These are phyloP conservation scores for Austropuccinia psidii DNA, from an alignment of 1,284 basidiomycete genomes.

Conservation along the genomic window DNA sequence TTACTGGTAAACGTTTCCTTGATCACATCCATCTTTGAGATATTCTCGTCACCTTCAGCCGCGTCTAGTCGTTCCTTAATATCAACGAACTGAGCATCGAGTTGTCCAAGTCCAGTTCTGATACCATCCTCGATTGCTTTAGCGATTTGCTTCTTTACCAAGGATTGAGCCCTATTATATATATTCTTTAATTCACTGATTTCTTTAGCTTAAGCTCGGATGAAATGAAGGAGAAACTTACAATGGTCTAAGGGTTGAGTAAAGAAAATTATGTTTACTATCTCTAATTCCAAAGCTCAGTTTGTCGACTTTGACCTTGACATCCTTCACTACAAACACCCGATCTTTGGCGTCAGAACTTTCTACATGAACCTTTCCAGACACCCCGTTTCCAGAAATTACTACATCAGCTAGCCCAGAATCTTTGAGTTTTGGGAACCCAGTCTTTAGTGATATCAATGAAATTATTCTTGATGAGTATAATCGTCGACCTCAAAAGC, in stretches of 20 bases:
- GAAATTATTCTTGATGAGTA: slow-evolving; percentile 30
- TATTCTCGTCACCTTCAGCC: slow-evolving; percentile 27
- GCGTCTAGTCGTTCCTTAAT: slow-evolving; percentile 27
- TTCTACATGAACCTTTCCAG: slow-evolving; percentile 56
- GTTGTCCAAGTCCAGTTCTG: slow-evolving; percentile 59
- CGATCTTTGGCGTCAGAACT: slow-evolving; percentile 48
- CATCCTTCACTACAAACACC: slow-evolving; percentile 69
- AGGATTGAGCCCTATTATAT: slow-evolving; percentile 40
- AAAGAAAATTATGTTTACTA: slow-evolving; percentile 78
- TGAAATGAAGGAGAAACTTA: slow-evolving; percentile 13
- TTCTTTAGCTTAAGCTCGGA: background rate
- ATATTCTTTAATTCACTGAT: background rate
- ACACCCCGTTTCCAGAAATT: slow-evolving; percentile 62
- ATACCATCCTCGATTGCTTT: slow-evolving; percentile 72
- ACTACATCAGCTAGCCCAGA: slow-evolving; percentile 86
- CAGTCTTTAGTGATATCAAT: slow-evolving; percentile 49
- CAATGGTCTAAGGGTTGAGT: slow-evolving; percentile 62
- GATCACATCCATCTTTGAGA: slow-evolving; percentile 35
- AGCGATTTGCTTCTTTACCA: slow-evolving; percentile 85
- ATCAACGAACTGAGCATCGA: slow-evolving; percentile 35
- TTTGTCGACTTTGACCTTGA: slow-evolving; percentile 70
- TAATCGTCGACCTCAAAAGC: background rate
- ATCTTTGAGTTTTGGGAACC: slow-evolving; percentile 72
- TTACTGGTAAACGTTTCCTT: slow-evolving; percentile 30
- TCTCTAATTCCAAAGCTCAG: slow-evolving; percentile 87